Percentiles rank a stretch among this genome's conserved stretches.
These are phyloP conservation scores for Pestalotiopsis sp. DNA, from an alignment of 2,329 filamentous ascomycete species.

Conservation along the genomic window DNA sequence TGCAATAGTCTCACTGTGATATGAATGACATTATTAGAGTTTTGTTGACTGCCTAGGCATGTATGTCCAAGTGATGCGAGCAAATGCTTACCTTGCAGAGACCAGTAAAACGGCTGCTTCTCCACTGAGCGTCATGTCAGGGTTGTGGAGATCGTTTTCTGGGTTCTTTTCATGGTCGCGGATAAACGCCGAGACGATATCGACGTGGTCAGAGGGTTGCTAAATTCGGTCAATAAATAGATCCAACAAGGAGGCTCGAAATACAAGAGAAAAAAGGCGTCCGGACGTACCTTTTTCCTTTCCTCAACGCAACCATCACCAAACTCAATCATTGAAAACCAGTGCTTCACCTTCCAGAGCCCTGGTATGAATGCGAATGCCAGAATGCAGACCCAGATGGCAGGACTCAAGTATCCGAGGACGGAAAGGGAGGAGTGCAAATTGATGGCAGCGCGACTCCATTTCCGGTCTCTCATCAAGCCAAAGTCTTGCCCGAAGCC, in stretches of 20 bases:
- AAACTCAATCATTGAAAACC: background rate
- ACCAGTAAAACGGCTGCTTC: background rate
- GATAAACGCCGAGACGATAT: background rate
- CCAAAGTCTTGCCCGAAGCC: background rate
- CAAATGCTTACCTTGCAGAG: background rate
- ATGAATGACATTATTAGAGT: no score
- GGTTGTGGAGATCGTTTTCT: background rate
- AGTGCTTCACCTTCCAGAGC: background rate
- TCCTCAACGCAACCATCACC: background rate
- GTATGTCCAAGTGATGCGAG: background rate
- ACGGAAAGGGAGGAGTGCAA: background rate
- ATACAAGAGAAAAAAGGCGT: background rate
- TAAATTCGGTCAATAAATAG: no score
- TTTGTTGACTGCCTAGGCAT: no score
- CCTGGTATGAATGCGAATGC: background rate
- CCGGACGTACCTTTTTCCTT: background rate
- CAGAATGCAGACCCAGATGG: background rate
- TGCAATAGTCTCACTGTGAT: background rate
- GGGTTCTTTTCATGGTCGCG: background rate
- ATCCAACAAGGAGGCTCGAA: no score
- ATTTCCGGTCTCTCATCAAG: background rate
- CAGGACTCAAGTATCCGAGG: background rate
- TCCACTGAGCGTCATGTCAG: background rate
- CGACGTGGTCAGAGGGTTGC: background rate
- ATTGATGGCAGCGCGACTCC: background rate